Percentiles rank a stretch among this genome's conserved stretches.
Evolutionary conservation across 108 stramenopile genomes (phyloP).

Genomic region (Heterococcus sp.): DNA sequence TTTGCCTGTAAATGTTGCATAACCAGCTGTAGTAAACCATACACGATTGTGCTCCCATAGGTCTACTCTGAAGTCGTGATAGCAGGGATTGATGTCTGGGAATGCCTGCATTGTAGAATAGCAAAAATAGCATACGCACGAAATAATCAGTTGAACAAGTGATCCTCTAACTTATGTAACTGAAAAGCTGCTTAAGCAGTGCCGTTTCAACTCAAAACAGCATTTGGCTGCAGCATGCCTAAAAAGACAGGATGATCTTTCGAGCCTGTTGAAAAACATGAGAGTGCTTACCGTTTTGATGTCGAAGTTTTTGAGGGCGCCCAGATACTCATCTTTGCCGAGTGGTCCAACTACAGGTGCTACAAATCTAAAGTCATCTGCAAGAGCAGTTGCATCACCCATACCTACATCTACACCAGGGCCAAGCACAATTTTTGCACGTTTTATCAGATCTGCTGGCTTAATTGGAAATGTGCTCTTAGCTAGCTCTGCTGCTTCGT

Average conservation of each 20-base stretch:
- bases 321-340: neutral
- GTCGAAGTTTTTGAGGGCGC: neutral
- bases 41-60: slow-evolving; percentile 17
- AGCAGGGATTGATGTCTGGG: slow-evolving; percentile 27
- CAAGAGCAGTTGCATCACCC: slow-evolving; percentile 1
- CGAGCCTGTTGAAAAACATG: too few relatives aligned
- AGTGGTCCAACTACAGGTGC: slow-evolving; percentile 1
- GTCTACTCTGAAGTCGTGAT: slow-evolving; percentile 16
- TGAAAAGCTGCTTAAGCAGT: too few relatives aligned
- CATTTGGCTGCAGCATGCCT: too few relatives aligned
- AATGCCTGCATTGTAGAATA: slow-evolving; percentile 11
- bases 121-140: too few relatives aligned
- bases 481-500: neutral
- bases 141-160: too few relatives aligned
- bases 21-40: slow-evolving; percentile 14
- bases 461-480: neutral
- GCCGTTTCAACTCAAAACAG: too few relatives aligned
- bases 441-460: neutral
- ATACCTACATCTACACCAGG: neutral
- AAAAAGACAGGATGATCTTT: too few relatives aligned
- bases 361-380: neutral
- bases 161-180: too few relatives aligned
- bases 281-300: too few relatives aligned
- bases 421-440: neutral
- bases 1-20: slow-evolving; percentile 18